These are phyloP conservation scores for Verticillium nonalfalfae DNA, from an alignment of 2,329 filamentous ascomycete genomes.

Conservation along the genomic window DNA sequence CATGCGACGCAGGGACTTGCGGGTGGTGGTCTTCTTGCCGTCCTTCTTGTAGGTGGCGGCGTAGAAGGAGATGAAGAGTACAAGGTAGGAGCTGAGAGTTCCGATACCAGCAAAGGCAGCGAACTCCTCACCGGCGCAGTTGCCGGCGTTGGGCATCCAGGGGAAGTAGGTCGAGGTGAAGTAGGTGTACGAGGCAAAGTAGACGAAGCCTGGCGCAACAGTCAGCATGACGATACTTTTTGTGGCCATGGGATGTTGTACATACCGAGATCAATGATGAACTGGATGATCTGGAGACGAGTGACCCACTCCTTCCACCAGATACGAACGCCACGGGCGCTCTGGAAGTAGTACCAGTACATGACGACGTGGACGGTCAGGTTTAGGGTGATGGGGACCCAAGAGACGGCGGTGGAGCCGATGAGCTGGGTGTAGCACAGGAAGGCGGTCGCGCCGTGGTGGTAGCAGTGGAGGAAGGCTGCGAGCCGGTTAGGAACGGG, in stretches of 20 bases:
- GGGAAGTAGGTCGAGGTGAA: conserved; percentile 88
- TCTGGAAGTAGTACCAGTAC: conserved; percentile 99
- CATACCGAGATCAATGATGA: conserved; percentile 92
- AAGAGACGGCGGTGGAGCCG: conserved; percentile 86
- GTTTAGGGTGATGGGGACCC: conserved; percentile 91
- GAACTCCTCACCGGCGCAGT: conserved; percentile 94
- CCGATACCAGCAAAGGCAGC: conserved; percentile 88
- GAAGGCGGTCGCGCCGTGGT: conserved; percentile 93
- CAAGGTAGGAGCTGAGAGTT: conserved; percentile 89
- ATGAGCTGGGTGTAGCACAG: conserved; percentile 98
- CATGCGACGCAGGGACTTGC: conserved; percentile 66
- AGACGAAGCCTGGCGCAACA: conserved; percentile 73
- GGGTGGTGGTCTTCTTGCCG: conserved; percentile 62
- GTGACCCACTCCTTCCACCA: conserved; percentile 99
- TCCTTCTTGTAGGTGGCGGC: conserved; percentile 91
- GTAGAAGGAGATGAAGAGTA: conserved; percentile 99
- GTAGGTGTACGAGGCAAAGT: conserved; percentile 99
- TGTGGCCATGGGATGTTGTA: conserved; percentile 9
- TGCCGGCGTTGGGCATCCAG: conserved; percentile 74
- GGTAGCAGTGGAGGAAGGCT: conserved; percentile 98
- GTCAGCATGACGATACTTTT: neutral
- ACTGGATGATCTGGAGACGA: conserved; percentile 93
- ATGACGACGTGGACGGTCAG: conserved; percentile 93
- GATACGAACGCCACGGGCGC: conserved; percentile 86
- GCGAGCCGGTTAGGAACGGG: conserved; percentile 20